These are phyloP conservation scores for Annulohypoxylon truncatum DNA, from an alignment of 2,329 filamentous ascomycete species.

Conservation along the genomic window DNA sequence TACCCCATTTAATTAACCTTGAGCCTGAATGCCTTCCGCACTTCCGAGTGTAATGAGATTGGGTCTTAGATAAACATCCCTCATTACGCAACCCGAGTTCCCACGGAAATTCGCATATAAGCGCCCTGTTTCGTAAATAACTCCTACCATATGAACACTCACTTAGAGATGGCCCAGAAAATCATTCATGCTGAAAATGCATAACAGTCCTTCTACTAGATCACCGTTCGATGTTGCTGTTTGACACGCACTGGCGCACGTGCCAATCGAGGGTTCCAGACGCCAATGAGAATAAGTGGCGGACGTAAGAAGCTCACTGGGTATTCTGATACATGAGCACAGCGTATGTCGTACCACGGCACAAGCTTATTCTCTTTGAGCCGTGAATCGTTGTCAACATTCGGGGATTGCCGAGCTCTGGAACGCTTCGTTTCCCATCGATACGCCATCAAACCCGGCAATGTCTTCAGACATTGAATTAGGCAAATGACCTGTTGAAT, in stretches of 20 bases:
- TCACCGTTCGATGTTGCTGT: background rate
- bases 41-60: background rate
- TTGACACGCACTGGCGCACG: background rate
- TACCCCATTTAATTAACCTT: background rate
- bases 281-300: background rate
- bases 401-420: background rate
- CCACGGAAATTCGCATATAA: background rate
- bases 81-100: background rate
- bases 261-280: background rate
- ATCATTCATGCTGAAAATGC: background rate
- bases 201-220: background rate
- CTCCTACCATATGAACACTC: background rate
- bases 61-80: background rate
- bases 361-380: background rate
- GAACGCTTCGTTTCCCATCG: slow-evolving; percentile 31
- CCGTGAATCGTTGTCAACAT: background rate
- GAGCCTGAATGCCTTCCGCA: background rate
- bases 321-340: background rate
- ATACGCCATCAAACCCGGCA: slow-evolving; percentile 41
- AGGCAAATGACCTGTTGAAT: slow-evolving; percentile 20
- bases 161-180: background rate
- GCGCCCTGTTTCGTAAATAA: background rate
- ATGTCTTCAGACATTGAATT: slow-evolving; percentile 26
- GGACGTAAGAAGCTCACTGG: background rate
- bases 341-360: background rate